Conservation (phyloP, 2,329 filamentous ascomycete genomes). For the Fusarium beomiforme region DNA sequence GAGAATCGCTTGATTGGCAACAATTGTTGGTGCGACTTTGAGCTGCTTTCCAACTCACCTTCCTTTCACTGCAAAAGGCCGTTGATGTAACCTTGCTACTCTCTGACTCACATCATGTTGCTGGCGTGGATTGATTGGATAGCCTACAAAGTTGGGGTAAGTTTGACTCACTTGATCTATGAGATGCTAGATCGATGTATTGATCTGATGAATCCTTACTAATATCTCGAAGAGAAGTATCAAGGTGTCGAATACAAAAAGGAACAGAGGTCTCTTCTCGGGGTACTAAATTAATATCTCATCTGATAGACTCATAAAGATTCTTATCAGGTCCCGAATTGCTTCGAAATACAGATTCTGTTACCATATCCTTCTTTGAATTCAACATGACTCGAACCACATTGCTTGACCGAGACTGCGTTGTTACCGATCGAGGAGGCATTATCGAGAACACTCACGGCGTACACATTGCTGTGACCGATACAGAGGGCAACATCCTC, state of each 20-base stretch:
- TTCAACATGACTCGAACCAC: conserved; percentile 22
- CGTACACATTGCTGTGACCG: conserved; percentile 55
- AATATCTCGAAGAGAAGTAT: neutral
- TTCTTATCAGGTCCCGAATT: neutral
- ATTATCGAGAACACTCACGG: conserved; percentile 56
- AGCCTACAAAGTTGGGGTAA: neutral
- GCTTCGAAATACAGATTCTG: neutral
- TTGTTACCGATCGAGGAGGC: conserved; percentile 51
- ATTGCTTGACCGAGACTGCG: conserved; percentile 38
- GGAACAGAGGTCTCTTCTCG: neutral
- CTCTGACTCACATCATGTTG: conserved; percentile 5
- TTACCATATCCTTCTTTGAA: neutral
- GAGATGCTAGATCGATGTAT: neutral
- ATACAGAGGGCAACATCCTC: conserved; percentile 51
- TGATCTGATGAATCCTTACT: neutral
- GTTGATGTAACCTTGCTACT: neutral
- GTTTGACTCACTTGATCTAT: neutral
- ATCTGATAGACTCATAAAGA: neutral
- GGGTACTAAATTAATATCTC: too few species aligned
- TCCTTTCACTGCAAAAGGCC: neutral
- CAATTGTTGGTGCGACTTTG: neutral
- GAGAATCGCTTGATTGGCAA: neutral
- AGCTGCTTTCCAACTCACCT: neutral
- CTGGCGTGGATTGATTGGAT: neutral
- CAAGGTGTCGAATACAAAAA: neutral